Evolutionary conservation across 306 rosid genomes (phyloP), one percentile per base, ranked within the genome.

Genomic region (Glycine latifolia): DNA sequence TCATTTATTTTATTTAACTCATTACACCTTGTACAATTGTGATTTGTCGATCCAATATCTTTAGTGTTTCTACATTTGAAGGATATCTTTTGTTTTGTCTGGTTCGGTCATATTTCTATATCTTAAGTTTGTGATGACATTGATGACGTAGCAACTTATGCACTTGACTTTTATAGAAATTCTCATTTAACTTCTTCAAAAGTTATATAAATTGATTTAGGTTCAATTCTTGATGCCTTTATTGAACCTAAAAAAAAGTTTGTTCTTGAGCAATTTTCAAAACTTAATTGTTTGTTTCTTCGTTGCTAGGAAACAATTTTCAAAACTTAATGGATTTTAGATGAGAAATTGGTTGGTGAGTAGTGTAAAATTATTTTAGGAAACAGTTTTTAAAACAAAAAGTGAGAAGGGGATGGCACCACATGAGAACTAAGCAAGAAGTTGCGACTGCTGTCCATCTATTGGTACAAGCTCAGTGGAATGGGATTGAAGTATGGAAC

Each of bases 401-500:
- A 12, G 46, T 62, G 41, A 33, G 16, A 26, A 26, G 16, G 67
- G 61, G 63, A 37, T 9, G 72, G 26, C 65, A 62, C 78, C 62
- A 47, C 52, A 31, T 33, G 14, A 73, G 8, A 73, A 43, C 58
- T 3, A 1, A 62, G 63, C 11, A 58, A 67, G 14, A 67, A 3
- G 8, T 33, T 53, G 77, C n/a, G 41, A 66, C 67, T 47, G 46
- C 15, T 41, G 31, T 66, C 43, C 81, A 78, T 67, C 7, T 58
- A 63, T 33, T 49, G 35, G 13, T 63, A 13, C 70, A 10, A 62
- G 8, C 10, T 9, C 41, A 5, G 39, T 35, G 44, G 44, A 5
- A 5, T 41, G 6, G 7, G 7, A 41, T 41, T 5, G 44, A 41
- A 41, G 6, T 5, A 41, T 20, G 20, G 20, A 41, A 41, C 46